Conservation (phyloP, 805 yeast species). For the Yarrowia sp. region DNA sequence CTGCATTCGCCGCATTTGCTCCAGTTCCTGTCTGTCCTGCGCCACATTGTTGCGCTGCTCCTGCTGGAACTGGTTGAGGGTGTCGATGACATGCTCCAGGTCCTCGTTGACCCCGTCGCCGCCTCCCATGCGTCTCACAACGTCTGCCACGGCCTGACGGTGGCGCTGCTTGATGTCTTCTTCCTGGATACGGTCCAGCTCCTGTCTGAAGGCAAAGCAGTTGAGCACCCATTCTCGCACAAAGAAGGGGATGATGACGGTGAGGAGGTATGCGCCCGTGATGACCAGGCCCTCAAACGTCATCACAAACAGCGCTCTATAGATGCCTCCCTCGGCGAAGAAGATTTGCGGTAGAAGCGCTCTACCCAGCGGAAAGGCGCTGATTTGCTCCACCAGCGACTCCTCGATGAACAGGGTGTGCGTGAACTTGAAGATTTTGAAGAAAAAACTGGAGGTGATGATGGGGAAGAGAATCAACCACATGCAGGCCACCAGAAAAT, state of each 20-base stretch:
- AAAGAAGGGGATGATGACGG: constrained; percentile 54
- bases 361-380: neutral
- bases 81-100: neutral
- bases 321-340: neutral
- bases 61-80: constrained; percentile 8
- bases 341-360: constrained; percentile 10
- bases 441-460: constrained; percentile 1
- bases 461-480: constrained; percentile 32
- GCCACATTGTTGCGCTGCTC: neutral
- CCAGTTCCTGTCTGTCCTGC: constrained; percentile 6
- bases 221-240: constrained; percentile 51
- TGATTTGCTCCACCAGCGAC: constrained; percentile 8
- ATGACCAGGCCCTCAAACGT: constrained; percentile 47
- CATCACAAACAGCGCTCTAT: constrained; percentile 39
- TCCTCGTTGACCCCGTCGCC: neutral
- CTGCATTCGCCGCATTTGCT: constrained; percentile 28
- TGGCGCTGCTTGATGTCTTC: constrained; percentile 27
- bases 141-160: neutral
- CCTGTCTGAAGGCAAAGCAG: constrained; percentile 45
- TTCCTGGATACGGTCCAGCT: constrained; percentile 40
- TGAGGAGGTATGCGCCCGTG: constrained; percentile 46
- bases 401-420: constrained; percentile 26
- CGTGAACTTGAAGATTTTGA: constrained; percentile 6
- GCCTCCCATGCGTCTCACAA: neutral
- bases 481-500: constrained; percentile 11